Base-by-base conservation (phyloP, 768 basidiomycete genomes). In the Crepidotus variabilis region DNA sequence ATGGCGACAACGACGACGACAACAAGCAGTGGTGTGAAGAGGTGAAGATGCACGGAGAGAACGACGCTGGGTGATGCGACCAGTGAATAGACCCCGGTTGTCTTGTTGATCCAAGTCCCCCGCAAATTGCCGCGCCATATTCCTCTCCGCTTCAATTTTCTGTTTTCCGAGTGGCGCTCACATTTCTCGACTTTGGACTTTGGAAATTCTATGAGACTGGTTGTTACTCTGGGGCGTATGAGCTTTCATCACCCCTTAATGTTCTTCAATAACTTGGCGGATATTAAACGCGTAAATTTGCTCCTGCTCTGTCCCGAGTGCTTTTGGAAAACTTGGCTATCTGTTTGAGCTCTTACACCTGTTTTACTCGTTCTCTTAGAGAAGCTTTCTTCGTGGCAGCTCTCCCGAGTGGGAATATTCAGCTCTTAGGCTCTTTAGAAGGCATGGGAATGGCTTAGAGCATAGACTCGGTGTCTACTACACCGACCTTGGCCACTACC, bases 121-220 rank as follows among this genome's bases (percentile, higher is more conserved):
- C 63, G 65, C 63, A 65, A 63, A 57, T 61, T 65, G 62, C 63
- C 63, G 65, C 54, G 24, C 57, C 39, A 13, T 46, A 24, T 32
- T 22, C 51, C 13, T 43, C 39, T 43, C 39, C 39, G 39, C 39
- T 43, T 43, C 39, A 43, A 43, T 43, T 43, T 28, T 28, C 8
- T 28, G 8, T 28, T 28, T 28, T 28, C 28, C 28, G 28, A 8
- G 28, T 28, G 28, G 28, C 39, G 13, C 39, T 11, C 39, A 43
- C 13, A 43, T 11, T 43, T 11, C 39, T 20, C 5, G 39, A 43
- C 18, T 20, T 43, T 20, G 4, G 39, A 11, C 4, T 5, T 43
- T 3, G 13, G 5, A 20, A 43, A 43, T 3, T 5, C 39, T 43
- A 14, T 14, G 18, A 43, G 14, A 43, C 39, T 43, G 3, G 39